These are phyloP conservation scores for Exophiala bonariae DNA, from an alignment of 2,329 filamentous ascomycete species.

Conservation along the genomic window DNA sequence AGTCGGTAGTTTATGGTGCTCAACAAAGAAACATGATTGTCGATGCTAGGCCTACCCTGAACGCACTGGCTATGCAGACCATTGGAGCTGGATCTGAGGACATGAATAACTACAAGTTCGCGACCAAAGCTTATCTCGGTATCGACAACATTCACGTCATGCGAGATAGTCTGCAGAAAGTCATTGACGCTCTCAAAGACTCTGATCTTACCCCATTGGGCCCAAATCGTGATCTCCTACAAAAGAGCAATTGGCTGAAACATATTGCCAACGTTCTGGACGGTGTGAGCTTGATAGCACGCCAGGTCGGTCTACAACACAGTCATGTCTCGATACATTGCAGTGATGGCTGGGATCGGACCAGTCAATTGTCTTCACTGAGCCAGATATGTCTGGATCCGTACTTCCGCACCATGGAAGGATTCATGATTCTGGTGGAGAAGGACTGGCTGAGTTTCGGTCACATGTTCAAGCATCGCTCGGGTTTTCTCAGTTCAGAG, in stretches of 20 bases:
- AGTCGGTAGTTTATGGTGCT: slow-evolving; percentile 77
- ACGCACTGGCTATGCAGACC: slow-evolving; percentile 91
- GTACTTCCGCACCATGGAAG: slow-evolving; percentile 89
- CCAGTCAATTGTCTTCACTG: slow-evolving; percentile 87
- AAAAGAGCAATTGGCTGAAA: slow-evolving; percentile 85
- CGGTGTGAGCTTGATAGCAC: slow-evolving; percentile 79
- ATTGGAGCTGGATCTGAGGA: slow-evolving; percentile 93
- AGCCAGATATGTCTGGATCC: slow-evolving; percentile 93
- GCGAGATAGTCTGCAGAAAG: slow-evolving; percentile 83
- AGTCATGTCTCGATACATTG: slow-evolving; percentile 97
- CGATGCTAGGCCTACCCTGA: slow-evolving; percentile 89
- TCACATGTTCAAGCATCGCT: slow-evolving; percentile 94
- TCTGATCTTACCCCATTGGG: slow-evolving; percentile 81
- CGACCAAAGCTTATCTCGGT: slow-evolving; percentile 85
- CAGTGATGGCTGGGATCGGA: slow-evolving; percentile 97
- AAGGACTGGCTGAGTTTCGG: slow-evolving; percentile 98
- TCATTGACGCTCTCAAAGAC: slow-evolving; percentile 88
- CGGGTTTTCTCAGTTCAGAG: slow-evolving; percentile 81
- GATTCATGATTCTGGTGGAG: slow-evolving; percentile 90
- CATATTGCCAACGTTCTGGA: slow-evolving; percentile 84
- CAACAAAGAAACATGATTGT: slow-evolving; percentile 94
- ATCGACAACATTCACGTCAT: slow-evolving; percentile 99
- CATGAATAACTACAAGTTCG: slow-evolving; percentile 94
- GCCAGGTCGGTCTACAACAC: slow-evolving; percentile 86
- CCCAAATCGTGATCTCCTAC: slow-evolving; percentile 76